Conservation (phyloP, 257 asterid species). For the Capsicum pubescens region DNA sequence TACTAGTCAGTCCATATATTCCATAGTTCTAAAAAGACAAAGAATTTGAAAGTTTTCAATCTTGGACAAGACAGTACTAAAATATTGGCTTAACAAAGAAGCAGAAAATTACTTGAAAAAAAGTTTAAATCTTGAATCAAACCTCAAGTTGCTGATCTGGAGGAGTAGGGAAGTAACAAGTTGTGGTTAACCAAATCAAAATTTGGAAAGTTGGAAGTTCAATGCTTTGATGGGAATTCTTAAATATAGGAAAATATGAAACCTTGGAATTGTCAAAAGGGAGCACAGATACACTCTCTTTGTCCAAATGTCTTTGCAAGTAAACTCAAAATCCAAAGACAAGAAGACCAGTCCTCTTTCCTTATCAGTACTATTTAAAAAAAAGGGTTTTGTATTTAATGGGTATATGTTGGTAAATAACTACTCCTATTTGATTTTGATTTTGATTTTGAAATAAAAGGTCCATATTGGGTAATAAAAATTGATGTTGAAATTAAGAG, state of each 20-base stretch:
- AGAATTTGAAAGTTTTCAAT: neutral
- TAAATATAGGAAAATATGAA: constrained; percentile 13
- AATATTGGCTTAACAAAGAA: neutral
- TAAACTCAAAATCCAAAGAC: neutral
- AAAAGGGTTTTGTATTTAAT: neutral
- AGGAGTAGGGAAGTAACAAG: neutral
- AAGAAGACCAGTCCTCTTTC: neutral
- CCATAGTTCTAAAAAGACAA: neutral
- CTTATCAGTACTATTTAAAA: neutral
- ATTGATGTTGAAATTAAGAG: neutral
- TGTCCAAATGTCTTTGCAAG: constrained; percentile 15
- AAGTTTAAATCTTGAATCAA: neutral
- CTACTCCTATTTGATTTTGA: neutral
- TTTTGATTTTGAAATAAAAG: neutral
- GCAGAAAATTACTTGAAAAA: neutral
- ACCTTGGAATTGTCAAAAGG: constrained; percentile 25
- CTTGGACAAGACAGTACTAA: neutral
- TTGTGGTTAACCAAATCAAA: neutral
- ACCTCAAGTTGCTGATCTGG: constrained; percentile 26
- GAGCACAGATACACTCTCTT: neutral
- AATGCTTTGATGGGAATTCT: neutral
- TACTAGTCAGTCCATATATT: neutral
- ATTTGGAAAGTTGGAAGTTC: constrained; percentile 6
- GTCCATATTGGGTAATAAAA: neutral
- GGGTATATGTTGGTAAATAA: neutral